Conservation (phyloP, 768 basidiomycete genomes). For the Cystobasidium tubakii region DNA sequence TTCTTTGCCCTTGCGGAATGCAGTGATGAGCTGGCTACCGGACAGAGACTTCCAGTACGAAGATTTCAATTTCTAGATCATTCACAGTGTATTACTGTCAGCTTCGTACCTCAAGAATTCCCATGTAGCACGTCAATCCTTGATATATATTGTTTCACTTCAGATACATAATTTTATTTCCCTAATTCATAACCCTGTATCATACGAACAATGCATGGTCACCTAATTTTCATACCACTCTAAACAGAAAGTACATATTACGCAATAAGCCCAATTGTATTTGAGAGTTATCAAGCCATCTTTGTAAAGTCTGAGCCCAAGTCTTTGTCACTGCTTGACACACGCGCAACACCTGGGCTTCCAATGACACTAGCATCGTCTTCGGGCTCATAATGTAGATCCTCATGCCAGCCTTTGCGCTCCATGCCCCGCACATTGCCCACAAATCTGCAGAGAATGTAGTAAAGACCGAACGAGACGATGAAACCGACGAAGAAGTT, state of each 20-base stretch:
- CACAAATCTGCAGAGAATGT: slow-evolving; percentile 53
- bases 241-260: no score
- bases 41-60: slow-evolving; percentile 7
- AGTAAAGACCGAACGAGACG: slow-evolving; percentile 63
- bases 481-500: slow-evolving; percentile 81
- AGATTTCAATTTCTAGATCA: slow-evolving; percentile 13
- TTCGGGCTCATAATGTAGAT: slow-evolving; percentile 19
- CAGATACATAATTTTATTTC: no score
- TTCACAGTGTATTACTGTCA: no score
- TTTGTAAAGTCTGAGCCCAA: background rate
- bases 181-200: no score
- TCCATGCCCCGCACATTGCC: background rate
- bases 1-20: background rate
- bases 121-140: no score
- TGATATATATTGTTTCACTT: background rate
- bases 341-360: background rate
- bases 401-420: slow-evolving; percentile 20
- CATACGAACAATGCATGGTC: no score
- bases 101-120: no score
- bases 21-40: slow-evolving; percentile 2
- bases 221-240: no score
- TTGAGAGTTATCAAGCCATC: background rate
- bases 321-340: background rate
- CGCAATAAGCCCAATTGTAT: no score
- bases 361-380: background rate